Conservation (phyloP, 148 eudicot genomes). For the Rhododendron kiyosumense region DNA sequence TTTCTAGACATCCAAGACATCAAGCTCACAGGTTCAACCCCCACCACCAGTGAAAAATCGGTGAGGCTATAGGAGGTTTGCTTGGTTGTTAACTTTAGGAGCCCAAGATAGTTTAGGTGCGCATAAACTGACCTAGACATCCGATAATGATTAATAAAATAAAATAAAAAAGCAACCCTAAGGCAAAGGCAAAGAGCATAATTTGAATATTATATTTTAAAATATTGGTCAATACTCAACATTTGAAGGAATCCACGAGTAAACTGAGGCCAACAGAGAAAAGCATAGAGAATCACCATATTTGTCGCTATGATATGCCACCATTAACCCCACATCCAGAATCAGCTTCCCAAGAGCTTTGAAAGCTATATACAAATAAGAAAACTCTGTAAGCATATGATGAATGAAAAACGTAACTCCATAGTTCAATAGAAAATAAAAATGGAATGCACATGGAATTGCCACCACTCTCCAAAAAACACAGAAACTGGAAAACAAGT, state of each 20-base stretch:
- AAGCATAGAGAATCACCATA: slow-evolving; percentile 44
- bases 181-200: neutral
- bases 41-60: neutral
- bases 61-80: neutral
- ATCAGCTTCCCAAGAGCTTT: slow-evolving; percentile 90
- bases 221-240: neutral
- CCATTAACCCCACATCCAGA: slow-evolving; percentile 76
- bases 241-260: neutral
- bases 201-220: neutral
- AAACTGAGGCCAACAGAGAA: neutral
- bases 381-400: neutral
- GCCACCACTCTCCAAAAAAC: slow-evolving; percentile 1
- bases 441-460: neutral
- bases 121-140: neutral
- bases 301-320: slow-evolving; percentile 86
- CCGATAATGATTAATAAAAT: neutral
- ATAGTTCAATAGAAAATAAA: neutral
- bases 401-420: neutral
- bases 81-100: neutral
- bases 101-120: neutral
- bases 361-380: slow-evolving; percentile 48
- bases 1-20: neutral
- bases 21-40: neutral
- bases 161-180: neutral
- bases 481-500: neutral